Percentiles rank a stretch among this genome's conserved stretches.
Conservation (phyloP, 2,329 filamentous ascomycete genomes). For the Monilinia polystroma region DNA sequence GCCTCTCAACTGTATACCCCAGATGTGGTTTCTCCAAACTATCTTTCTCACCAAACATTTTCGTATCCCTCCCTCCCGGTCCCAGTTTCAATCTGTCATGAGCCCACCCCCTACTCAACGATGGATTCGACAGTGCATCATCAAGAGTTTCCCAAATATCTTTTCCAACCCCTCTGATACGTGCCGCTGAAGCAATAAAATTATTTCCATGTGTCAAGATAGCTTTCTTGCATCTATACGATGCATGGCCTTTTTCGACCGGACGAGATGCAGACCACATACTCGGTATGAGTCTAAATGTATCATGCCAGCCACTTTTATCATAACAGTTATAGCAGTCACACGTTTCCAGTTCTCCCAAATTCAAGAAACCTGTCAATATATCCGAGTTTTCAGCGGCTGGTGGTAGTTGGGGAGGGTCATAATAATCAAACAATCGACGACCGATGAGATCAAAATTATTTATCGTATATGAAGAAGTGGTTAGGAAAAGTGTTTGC, state of each 20-base stretch:
- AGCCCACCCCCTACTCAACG: constrained; percentile 35
- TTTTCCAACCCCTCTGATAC: constrained; percentile 42
- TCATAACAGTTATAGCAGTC: constrained; percentile 45
- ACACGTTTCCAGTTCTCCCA: constrained; percentile 45
- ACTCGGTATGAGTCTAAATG: constrained; percentile 41
- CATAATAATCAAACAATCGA: constrained; percentile 31
- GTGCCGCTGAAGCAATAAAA: constrained; percentile 47
- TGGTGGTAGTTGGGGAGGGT: constrained; percentile 40
- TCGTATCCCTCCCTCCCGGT: constrained; percentile 26
- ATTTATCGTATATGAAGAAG: constrained; percentile 10
- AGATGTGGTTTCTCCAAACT: constrained; percentile 39
- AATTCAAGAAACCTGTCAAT: constrained; percentile 45
- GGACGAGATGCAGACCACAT: constrained; percentile 41
- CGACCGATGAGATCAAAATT: constrained; percentile 20
- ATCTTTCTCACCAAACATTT: constrained; percentile 32
- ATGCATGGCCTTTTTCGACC: constrained; percentile 26
- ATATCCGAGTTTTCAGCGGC: constrained; percentile 43
- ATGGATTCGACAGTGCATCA: constrained; percentile 32
- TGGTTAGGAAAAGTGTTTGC: constrained; percentile 47
- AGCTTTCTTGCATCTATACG: constrained; percentile 38
- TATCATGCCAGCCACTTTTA: constrained; percentile 44
- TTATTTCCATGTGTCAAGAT: constrained; percentile 49
- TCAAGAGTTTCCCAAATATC: constrained; percentile 36
- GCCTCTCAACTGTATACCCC: constrained; percentile 42
- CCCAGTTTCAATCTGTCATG: constrained; percentile 35